These are phyloP conservation scores for Apiospora kogelbergensis DNA, from an alignment of 2,329 filamentous ascomycete genomes.

Conservation along the genomic window DNA sequence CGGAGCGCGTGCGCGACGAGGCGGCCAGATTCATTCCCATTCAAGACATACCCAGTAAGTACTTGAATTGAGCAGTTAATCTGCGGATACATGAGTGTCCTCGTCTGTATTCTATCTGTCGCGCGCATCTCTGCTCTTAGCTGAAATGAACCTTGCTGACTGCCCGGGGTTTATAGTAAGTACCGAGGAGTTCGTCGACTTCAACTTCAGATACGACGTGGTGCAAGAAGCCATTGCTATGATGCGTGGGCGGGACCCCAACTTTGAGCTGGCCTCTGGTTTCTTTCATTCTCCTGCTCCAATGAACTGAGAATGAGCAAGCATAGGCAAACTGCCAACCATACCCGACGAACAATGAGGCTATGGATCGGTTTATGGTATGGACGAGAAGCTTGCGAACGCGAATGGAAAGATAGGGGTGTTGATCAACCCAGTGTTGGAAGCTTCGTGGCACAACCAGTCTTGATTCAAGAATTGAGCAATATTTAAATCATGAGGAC, in stretches of 20 bases:
- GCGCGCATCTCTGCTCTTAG: background rate
- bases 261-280: slow-evolving; percentile 10
- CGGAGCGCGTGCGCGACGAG: slow-evolving; percentile 27
- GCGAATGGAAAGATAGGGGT: background rate
- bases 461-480: background rate
- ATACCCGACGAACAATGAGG: background rate
- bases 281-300: slow-evolving; percentile 12
- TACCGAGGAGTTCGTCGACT: slow-evolving; percentile 25
- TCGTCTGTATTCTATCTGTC: background rate
- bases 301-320: background rate
- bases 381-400: background rate
- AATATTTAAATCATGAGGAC: background rate
- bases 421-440: background rate
- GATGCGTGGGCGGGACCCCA: slow-evolving; percentile 8
- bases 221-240: slow-evolving; percentile 18
- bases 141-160: background rate
- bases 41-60: slow-evolving; percentile 27
- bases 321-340: too few species aligned
- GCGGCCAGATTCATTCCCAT: slow-evolving; percentile 25
- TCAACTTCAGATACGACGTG: slow-evolving; percentile 29
- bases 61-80: too few species aligned
- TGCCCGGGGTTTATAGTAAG: slow-evolving; percentile 16
- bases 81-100: background rate
- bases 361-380: background rate
- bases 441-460: background rate